phyloP scores from a whole-genome alignment of 2,329 filamentous ascomycete species.

The Metarhizium sp. region DNA sequence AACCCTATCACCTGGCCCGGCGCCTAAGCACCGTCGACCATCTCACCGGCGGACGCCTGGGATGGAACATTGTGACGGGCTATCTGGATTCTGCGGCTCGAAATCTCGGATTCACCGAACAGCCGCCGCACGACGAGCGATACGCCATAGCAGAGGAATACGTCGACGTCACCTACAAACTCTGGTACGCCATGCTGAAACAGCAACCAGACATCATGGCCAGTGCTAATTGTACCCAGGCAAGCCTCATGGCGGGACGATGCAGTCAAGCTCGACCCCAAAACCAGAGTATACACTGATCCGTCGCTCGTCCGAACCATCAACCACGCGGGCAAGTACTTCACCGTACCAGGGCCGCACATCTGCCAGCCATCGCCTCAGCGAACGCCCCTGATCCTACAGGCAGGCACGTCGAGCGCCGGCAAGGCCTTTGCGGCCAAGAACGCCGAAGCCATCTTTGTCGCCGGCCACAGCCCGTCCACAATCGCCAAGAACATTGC shows the following conservation, averaged over 20 bases:
- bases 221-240: slow-evolving; percentile 9
- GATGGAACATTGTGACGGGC: slow-evolving; percentile 51
- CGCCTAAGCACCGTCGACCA: slow-evolving; percentile 60
- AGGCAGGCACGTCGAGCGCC: slow-evolving; percentile 52
- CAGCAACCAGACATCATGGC: background rate
- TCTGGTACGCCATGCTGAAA: slow-evolving; percentile 35
- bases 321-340: slow-evolving; percentile 52
- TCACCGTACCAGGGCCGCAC: slow-evolving; percentile 48
- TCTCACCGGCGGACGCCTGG: slow-evolving; percentile 48
- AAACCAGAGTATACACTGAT: slow-evolving; percentile 37
- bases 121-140: slow-evolving; percentile 39
- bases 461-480: slow-evolving; percentile 46
- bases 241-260: slow-evolving; percentile 48
- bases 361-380: slow-evolving; percentile 54
- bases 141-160: slow-evolving; percentile 54
- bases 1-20: slow-evolving; percentile 57
- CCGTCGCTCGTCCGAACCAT: slow-evolving; percentile 47
- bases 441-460: slow-evolving; percentile 57
- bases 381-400: slow-evolving; percentile 53
- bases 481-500: slow-evolving; percentile 46
- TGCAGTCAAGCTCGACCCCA: slow-evolving; percentile 46
- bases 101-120: slow-evolving; percentile 49
- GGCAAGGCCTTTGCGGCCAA: slow-evolving; percentile 52
- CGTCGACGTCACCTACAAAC: slow-evolving; percentile 48
- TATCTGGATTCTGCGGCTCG: slow-evolving; percentile 58